Evolutionary conservation across 495 filamentous ascomycete genomes (phyloP).

Genomic region (Neurospora africana): DNA sequence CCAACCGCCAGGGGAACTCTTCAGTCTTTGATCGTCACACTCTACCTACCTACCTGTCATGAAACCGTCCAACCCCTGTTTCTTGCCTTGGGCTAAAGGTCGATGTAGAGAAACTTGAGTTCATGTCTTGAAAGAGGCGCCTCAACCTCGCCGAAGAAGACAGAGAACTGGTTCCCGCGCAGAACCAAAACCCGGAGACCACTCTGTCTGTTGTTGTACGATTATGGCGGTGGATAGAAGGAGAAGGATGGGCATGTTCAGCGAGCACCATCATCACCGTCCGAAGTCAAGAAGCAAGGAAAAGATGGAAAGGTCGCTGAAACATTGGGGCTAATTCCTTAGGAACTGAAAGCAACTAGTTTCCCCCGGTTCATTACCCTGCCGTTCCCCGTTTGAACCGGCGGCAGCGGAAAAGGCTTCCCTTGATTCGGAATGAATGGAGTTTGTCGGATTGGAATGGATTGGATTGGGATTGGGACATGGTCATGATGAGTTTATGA

Average conservation of each 20-base stretch:
- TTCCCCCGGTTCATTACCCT: not conserved
- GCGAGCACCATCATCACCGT: not conserved
- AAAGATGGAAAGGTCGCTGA: slow-evolving; percentile 1
- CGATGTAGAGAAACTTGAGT: slow-evolving; percentile 30
- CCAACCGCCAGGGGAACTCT: not conserved
- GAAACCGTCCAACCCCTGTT: slow-evolving; percentile 5
- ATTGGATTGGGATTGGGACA: not conserved
- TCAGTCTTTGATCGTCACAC: not conserved
- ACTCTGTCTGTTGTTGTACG: not conserved
- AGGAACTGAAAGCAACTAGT: slow-evolving; percentile 30
- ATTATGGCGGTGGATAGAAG: not conserved
- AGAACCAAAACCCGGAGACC: not conserved
- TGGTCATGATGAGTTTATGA: not conserved
- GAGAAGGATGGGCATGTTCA: not conserved
- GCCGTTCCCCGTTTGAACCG: not conserved
- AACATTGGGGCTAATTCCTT: slow-evolving; percentile 25
- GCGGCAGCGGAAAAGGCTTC: not conserved
- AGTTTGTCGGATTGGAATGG: not conserved
- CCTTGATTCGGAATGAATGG: not conserved
- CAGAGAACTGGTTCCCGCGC: not conserved
- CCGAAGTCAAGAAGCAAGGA: not conserved
- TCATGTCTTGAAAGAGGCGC: not conserved
- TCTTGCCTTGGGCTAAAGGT: slow-evolving; percentile 25
- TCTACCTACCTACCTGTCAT: slow-evolving; percentile 2
- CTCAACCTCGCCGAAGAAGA: not conserved